Evolutionary conservation across 2,329 filamentous ascomycete genomes (phyloP), one percentile per base, ranked within the genome.

Genomic region (Colletotrichum tabaci): DNA sequence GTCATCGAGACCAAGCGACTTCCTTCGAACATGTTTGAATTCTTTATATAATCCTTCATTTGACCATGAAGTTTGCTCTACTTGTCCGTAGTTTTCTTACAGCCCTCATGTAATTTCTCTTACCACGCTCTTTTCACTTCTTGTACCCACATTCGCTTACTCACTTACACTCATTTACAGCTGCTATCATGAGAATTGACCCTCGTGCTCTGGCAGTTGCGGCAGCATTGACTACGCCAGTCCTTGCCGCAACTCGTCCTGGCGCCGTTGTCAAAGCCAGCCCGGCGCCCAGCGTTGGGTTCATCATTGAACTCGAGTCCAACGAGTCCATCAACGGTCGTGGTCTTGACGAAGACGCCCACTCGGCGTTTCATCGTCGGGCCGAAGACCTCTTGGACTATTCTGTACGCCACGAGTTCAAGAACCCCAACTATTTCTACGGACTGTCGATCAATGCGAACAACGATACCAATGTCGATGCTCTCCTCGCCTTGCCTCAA

Each of bases 381-480:
- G 69, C 69, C 30, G 42, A 60, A 35, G 65, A 65, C n/a, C 60
- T 72, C 12, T 13, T 66, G 18, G 69, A 69, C 16, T 72, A 68
- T 13, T 58, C 65, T 18, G 49, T 71, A 8, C 53, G 71, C 2
- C 66, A 68, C 35, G 73, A 74, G 65, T 74, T 72, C 64, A 74
- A 74, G 46, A 65, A 74, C 38, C 26, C 67, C 18, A 62, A 74
- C 8, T 67, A 62, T 58, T 74, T 74, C 38, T 74, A 74, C 53
- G 73, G 73, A 18, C 49, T 74, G 16, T 73, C 73, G 4, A 66
- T 74, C 56, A 60, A 74, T 26, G 71, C 63, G n/a, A 62, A 71
- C 23, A 55, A 69, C 1, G 53, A 61, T 40, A 64, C 55, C 5
- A 68, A 73, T 16, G 44, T 70, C 56, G 49, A 56, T 13, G 40